A percentile compares a stretch with the other conserved stretches of the same genome.
phyloP scores from a whole-genome alignment of 306 rosid species.

The Acacia melanoxylon region DNA sequence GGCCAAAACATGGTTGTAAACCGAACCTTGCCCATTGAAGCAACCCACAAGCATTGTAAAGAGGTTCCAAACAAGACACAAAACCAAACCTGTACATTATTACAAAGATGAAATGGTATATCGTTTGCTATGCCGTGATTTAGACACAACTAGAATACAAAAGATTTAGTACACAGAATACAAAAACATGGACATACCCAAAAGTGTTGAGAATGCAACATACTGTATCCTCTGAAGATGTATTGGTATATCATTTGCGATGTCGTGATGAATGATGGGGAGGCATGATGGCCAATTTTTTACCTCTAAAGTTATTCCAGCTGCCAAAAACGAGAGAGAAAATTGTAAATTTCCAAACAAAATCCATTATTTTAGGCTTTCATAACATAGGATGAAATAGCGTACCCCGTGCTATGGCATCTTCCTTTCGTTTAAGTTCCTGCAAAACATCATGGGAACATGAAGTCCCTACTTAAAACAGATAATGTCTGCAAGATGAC shows the following conservation, averaged over 20 bases:
- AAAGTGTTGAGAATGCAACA: conserved; percentile 81
- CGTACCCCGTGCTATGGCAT: conserved; percentile 70
- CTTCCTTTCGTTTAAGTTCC: conserved; percentile 87
- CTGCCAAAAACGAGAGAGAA: conserved; percentile 47
- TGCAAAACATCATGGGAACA: conserved; percentile 42
- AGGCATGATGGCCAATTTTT: conserved; percentile 88
- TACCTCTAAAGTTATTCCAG: conserved; percentile 74
- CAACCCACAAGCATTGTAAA: conserved; percentile 69
- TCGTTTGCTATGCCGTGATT: not conserved
- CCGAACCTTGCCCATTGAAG: conserved; percentile 73
- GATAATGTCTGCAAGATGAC: not conserved
- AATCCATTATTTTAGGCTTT: not conserved
- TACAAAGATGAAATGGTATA: conserved; percentile 19
- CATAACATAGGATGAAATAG: conserved; percentile 26
- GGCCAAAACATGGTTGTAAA: conserved; percentile 17
- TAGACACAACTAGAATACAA: not conserved
- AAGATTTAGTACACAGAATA: not conserved
- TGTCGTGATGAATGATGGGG: conserved; percentile 91
- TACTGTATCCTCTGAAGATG: conserved; percentile 87
- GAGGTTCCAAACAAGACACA: conserved; percentile 70
- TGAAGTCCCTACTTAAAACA: conserved; percentile 16
- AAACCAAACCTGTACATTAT: conserved; percentile 61
- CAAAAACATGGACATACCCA: conserved; percentile 64
- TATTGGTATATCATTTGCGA: conserved; percentile 78
- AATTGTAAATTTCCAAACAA: conserved; percentile 18